Conservation (phyloP, 2,329 filamentous ascomycete species). For the Cladosporium halotolerans region DNA sequence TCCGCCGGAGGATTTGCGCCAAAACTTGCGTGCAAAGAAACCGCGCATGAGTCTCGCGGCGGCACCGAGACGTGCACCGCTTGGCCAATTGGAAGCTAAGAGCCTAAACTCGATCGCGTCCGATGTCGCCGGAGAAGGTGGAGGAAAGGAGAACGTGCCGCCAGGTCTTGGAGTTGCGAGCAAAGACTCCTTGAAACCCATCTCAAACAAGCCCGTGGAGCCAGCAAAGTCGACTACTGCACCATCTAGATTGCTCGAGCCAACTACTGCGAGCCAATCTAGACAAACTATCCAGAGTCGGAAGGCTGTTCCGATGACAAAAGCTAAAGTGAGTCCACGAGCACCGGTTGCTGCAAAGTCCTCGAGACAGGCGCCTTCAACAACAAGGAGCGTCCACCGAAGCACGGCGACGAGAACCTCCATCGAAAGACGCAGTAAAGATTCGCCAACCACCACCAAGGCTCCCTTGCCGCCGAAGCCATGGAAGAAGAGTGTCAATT, state of each 20-base stretch:
- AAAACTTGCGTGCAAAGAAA: conserved; percentile 22
- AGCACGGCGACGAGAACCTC: background rate
- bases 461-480: conserved; percentile 2
- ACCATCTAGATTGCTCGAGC: conserved; percentile 15
- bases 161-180: conserved; percentile 33
- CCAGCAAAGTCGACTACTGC: conserved; percentile 9
- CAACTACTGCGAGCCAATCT: conserved; percentile 19
- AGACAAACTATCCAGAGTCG: background rate
- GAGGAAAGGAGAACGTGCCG: conserved; percentile 59
- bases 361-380: background rate
- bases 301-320: conserved; percentile 6
- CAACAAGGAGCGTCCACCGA: background rate
- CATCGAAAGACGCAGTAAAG: background rate
- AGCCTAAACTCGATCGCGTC: conserved; percentile 33
- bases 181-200: background rate
- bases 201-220: background rate
- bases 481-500: conserved; percentile 5
- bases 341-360: background rate
- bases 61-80: conserved; percentile 45
- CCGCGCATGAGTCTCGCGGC: conserved; percentile 39
- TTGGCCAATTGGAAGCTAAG: conserved; percentile 36
- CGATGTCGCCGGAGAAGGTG: conserved; percentile 48
- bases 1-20: conserved; percentile 31
- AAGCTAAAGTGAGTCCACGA: background rate
- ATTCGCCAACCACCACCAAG: background rate